Conservation (phyloP, 257 asterid species). For the Cruciata laevipes region DNA sequence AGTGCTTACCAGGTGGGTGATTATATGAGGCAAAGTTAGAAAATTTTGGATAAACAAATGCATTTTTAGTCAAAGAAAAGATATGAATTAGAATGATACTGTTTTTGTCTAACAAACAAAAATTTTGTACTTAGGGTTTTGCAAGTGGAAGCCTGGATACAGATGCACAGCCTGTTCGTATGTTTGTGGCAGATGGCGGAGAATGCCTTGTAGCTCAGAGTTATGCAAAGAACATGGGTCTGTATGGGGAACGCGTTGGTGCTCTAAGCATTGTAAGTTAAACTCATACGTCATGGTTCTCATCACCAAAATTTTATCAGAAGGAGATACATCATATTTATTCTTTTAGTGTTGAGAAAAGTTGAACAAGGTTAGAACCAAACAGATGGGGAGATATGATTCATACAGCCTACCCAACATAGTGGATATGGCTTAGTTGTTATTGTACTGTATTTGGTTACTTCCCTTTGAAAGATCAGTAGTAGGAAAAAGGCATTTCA, state of each 20-base stretch:
- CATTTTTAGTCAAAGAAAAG: background rate
- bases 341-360: background rate
- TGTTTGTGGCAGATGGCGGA: conserved; percentile 91
- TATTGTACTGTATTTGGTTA: background rate
- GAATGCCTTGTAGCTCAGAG: conserved; percentile 92
- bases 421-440: background rate
- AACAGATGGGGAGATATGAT: background rate
- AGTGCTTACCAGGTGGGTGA: conserved; percentile 88
- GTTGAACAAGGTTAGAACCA: too few species aligned
- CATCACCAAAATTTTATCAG: background rate
- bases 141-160: conserved; percentile 93
- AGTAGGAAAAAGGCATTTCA: background rate
- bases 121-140: conserved; percentile 53
- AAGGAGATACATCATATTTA: background rate
- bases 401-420: background rate
- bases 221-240: conserved; percentile 98
- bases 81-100: background rate
- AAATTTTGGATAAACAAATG: background rate
- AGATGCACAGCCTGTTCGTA: conserved; percentile 81
- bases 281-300: background rate
- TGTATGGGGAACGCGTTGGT: conserved; percentile 98
- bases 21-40: background rate
- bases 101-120: background rate
- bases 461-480: background rate
- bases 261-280: conserved; percentile 90